Evolutionary conservation across 192 early-diverging fungal genomes (phyloP), one percentile per base, ranked within the genome.

Genomic region (Cetraspora pellucida): DNA sequence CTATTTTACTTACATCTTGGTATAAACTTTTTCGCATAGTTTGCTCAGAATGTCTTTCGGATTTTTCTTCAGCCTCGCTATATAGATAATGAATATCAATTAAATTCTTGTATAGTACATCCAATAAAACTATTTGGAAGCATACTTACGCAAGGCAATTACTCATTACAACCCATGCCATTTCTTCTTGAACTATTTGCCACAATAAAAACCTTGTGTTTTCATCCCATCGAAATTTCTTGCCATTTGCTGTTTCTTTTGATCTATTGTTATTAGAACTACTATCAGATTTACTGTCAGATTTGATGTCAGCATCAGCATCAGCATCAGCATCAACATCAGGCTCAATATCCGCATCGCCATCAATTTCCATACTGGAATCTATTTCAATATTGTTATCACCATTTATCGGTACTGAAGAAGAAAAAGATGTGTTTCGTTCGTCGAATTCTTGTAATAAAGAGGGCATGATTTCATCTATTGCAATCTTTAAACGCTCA

Each of bases 1-100:
- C 17, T 57, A 19, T 54, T 10, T 78, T 44, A 65, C 63, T 63
- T 85, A 89, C 87, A 30, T 74, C 57, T 78, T 84, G 82, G 72
- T 89, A 89, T 30, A 86, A 79, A 43, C 79, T 76, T 44, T 86
- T 86, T 54, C 87, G 59, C 13, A 79, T 83, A 1, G 78, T 81
- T 77, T 86, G 82, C 4, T 84, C 65, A 5, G 80, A 64, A 19
- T 25, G 17, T 30, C 75, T 17, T 28, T 78, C 77, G 0, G 64
- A 23, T 52, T 74, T 72, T 14, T 72, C 59, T n/a, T 72, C 68
- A 1, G 78, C 54, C 37, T 75, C 60, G 16, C 78, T 78, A 59
- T 59, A 57, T 25, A 17, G 54, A 37, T 47, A 47, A 7, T 10
- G 6, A 43, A 19, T 65, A 65, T 30, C 8, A 44, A n/a, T 21